Percentiles rank a stretch among this genome's conserved stretches.
phyloP scores from a whole-genome alignment of 257 asterid genomes.

The Solanum acaule region DNA sequence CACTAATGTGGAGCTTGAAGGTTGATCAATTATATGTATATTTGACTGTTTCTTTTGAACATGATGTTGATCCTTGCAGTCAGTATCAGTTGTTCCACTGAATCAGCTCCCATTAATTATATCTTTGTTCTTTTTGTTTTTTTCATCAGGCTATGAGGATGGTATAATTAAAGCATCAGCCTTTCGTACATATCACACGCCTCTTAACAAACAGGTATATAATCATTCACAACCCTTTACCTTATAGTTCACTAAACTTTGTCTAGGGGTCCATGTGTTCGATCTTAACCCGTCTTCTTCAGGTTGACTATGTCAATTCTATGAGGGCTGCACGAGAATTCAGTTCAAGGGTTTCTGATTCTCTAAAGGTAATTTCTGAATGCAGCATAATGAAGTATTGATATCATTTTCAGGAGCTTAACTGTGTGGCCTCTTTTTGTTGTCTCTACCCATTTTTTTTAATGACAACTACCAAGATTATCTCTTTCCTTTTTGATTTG shows the following conservation, averaged over 20 bases:
- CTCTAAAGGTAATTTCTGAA: constrained; percentile 55
- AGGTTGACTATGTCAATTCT: constrained; percentile 85
- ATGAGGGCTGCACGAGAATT: constrained; percentile 97
- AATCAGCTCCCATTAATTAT: background rate
- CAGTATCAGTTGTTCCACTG: background rate
- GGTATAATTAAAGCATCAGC: constrained; percentile 84
- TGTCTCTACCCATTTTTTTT: background rate
- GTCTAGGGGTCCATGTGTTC: background rate
- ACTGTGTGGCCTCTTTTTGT: background rate
- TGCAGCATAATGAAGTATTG: background rate
- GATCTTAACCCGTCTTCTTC: constrained; percentile 1
- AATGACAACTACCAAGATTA: background rate
- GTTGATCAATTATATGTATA: constrained; percentile 18
- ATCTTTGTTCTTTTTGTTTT: background rate
- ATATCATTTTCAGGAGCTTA: background rate
- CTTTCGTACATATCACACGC: constrained; percentile 92
- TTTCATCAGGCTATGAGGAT: constrained; percentile 54
- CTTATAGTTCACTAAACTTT: background rate
- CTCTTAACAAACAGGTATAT: constrained; percentile 85
- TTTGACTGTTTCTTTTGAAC: background rate
- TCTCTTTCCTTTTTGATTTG: background rate
- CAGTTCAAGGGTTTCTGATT: constrained; percentile 69
- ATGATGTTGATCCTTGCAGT: background rate
- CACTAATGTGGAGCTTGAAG: constrained; percentile 71
- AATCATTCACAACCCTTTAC: background rate